These are phyloP conservation scores for Aspergillus terreus DNA, from an alignment of 2,329 filamentous ascomycete genomes.

Conservation along the genomic window DNA sequence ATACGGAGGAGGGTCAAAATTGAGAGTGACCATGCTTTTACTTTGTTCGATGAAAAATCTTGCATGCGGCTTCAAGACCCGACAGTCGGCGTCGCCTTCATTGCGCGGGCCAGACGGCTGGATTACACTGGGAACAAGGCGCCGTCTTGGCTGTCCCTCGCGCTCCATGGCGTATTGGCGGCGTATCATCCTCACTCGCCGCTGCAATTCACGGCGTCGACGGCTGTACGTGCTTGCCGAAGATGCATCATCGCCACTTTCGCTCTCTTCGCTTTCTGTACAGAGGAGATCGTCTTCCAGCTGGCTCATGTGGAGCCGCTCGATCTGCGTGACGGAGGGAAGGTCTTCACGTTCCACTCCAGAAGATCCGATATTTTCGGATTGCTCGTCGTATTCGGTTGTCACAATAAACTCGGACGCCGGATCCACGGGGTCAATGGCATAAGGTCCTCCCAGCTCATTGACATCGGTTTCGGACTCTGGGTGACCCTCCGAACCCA, in stretches of 20 bases:
- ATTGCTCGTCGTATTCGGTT: conserved; percentile 33
- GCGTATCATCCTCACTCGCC: conserved; percentile 21
- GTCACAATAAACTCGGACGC: conserved; percentile 30
- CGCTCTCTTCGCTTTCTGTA: conserved; percentile 30
- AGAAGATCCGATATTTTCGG: conserved; percentile 13
- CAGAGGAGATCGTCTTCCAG: conserved; percentile 30
- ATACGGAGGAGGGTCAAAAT: conserved; percentile 56
- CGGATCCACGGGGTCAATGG: conserved; percentile 14
- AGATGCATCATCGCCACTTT: conserved; percentile 25
- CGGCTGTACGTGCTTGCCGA: conserved; percentile 20
- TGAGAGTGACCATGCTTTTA: conserved; percentile 81
- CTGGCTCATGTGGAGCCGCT: conserved; percentile 20
- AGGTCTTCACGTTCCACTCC: background rate
- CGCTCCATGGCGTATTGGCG: conserved; percentile 16
- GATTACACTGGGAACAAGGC: conserved; percentile 23
- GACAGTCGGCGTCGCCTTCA: conserved; percentile 4
- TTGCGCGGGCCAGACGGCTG: conserved; percentile 16
- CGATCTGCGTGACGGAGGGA: conserved; percentile 22
- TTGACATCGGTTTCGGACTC: conserved; percentile 22
- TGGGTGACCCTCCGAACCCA: conserved; percentile 19
- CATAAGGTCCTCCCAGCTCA: conserved; percentile 6
- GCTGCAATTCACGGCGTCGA: conserved; percentile 24
- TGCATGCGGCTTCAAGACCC: conserved; percentile 68
- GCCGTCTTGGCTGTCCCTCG: conserved; percentile 18
- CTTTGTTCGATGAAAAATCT: conserved; percentile 78